Evolutionary conservation across 1,284 basidiomycete genomes (phyloP), one percentile per base, ranked within the genome.

Genomic region (Apiotrichum akiyoshidainum): DNA sequence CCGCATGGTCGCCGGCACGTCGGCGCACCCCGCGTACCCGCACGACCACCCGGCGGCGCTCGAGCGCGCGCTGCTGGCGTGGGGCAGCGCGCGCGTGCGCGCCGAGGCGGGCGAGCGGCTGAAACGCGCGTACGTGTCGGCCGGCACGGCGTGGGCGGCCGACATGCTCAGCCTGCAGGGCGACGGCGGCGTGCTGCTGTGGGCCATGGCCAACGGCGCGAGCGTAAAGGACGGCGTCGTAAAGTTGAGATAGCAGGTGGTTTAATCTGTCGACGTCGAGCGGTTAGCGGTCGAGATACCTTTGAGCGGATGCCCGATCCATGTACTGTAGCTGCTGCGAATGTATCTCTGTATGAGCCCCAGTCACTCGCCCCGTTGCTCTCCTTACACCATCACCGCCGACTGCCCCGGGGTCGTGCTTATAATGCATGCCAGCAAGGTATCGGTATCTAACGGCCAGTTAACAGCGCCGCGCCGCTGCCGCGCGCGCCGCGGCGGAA

Each of bases 1-100:
- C 39, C 46, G 45, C n/a, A 50, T 65, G 21, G 48, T 60, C 33
- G 26, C 37, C 33, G 58, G 42, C 33, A 39, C 44, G 26, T 26
- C 1, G 1, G 45, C n/a, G 21, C 45, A 47, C 39, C 26, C 21
- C 31, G 21, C 19, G 10, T 16, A 12, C 10, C n/a, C 35, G 50
- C 22, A 33, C 26, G 44, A 49, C 37, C 45, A 44, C 14, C 51
- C 51, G 11, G 55, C 53, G 6, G 49, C 53, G 14, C 56, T 59
- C 47, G 73, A 75, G 55, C 54, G 65, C 16, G 59, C 63, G 2
- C 55, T 77, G 1, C 63, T 77, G 0, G 45, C 62, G 0, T 73
- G 72, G 73, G 69, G 65, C 3, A 49, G 56, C 17, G 60, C 64
- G 1, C 33, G 41, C 2, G 65, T 73, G 1, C 66, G 71, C 33